A percentile compares a stretch with the other conserved stretches of the same genome.
phyloP scores from a whole-genome alignment of 1,139 yeast genomes.

The Kurtzmaniella quercitrusa region DNA sequence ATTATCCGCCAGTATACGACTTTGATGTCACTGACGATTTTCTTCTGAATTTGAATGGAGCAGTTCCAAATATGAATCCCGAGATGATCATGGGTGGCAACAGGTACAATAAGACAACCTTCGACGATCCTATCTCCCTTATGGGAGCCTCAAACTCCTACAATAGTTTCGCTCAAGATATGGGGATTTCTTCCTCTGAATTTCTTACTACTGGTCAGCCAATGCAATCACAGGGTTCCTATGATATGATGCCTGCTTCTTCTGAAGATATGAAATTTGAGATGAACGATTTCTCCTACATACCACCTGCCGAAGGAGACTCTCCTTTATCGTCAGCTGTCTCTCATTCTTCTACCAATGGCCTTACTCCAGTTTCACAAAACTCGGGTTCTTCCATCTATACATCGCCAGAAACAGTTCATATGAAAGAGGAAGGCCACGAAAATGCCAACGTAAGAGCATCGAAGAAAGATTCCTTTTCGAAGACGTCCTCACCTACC shows the following conservation, averaged over 20 bases:
- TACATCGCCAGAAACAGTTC: constrained; percentile 29
- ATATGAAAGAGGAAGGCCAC: constrained; percentile 3
- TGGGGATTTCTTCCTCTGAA: background rate
- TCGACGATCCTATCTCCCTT: background rate
- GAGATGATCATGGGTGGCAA: constrained; percentile 13
- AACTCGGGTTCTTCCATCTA: constrained; percentile 26
- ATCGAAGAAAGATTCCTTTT: background rate
- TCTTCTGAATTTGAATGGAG: constrained; percentile 28
- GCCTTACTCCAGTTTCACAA: constrained; percentile 23
- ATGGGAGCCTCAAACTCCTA: background rate
- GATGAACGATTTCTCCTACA: background rate
- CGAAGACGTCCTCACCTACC: background rate
- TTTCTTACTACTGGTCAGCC: background rate
- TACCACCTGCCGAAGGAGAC: background rate
- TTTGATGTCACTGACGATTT: constrained; percentile 35
- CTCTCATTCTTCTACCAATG: constrained; percentile 19
- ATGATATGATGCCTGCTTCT: background rate
- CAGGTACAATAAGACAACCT: background rate
- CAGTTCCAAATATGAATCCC: constrained; percentile 15
- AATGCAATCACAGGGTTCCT: background rate
- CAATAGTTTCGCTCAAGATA: background rate
- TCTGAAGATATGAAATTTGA: background rate
- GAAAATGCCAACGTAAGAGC: background rate
- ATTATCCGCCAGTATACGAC: constrained; percentile 16
- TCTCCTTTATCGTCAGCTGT: constrained; percentile 13